Base-by-base conservation (phyloP, 2,329 filamentous ascomycete species). In the Aspergillus tamarii region DNA sequence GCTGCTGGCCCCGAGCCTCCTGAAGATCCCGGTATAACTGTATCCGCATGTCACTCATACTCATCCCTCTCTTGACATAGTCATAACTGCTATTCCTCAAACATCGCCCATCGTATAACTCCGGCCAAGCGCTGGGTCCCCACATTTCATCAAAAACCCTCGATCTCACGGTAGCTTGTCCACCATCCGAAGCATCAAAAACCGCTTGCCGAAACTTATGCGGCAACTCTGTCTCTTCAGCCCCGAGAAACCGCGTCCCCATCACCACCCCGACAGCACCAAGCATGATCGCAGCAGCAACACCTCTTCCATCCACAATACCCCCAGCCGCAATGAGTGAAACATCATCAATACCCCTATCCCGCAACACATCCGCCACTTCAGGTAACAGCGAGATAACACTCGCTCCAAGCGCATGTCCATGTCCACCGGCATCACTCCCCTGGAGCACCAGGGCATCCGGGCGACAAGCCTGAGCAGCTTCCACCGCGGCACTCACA, bases 171-270 rank as follows among this genome's bases (percentile, higher is more conserved):
- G 65, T 65, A 4, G 43, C n/a, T 28, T 64, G 57, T 4, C 63
- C 85, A 0, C 84, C 85, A 70, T 87, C 84, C 1, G 64, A 74
- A 2, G 82, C 81, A 8, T 76, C 67, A 1, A 87, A 53, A 0
- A 86, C 75, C 45, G 82, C 83, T 19, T 80, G 64, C 61, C 77
- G 77, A 66, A 86, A 87, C 0, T 83, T 83, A 43, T 75, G 74
- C 4, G 81, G 71, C 21, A 86, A 78, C 19, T 75, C 75, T 1
- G 83, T 80, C 68, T 86, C 84, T 0, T 72, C 71, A 0, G 77
- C 69, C 1, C 85, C 86, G 0, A 90, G 81, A 58, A 88, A 87
- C 11, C 86, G 80, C 0, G 88, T 90, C 0, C 88, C 89, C 77
- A 90, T 81, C 0, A 82, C 84, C 0, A 84, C 80, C 0, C 84